Conservation (phyloP, 2,329 filamentous ascomycete genomes). For the Clonostachys rosea region DNA sequence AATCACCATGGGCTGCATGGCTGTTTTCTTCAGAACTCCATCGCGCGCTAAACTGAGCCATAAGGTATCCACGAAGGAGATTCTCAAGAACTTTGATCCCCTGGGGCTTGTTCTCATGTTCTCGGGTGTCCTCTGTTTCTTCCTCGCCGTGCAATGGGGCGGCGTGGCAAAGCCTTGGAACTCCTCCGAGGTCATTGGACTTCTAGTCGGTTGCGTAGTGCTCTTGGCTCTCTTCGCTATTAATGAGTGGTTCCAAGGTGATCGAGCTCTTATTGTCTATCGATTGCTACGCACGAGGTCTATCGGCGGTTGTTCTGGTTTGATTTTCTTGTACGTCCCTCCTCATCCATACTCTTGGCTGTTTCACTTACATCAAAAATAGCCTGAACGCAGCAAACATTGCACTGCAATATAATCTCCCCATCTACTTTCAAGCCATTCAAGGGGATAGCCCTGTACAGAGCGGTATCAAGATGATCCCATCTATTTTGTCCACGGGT, state of each 20-base stretch:
- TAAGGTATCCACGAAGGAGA: conserved; percentile 22
- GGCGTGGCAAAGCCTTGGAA: conserved; percentile 46
- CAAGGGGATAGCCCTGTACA: conserved; percentile 16
- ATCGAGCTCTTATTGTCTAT: not conserved
- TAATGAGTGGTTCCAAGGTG: not conserved
- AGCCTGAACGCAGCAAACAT: too few species aligned
- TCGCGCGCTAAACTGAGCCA: conserved; percentile 22
- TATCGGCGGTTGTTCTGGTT: conserved; percentile 10
- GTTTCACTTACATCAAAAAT: too few species aligned
- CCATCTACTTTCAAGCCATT: conserved; percentile 42
- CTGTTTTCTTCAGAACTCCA: conserved; percentile 38
- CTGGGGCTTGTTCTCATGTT: conserved; percentile 41
- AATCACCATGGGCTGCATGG: conserved; percentile 39
- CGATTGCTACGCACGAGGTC: not conserved
- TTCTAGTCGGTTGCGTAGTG: conserved; percentile 42
- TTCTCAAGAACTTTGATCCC: conserved; percentile 41
- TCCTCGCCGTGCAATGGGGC: conserved; percentile 54
- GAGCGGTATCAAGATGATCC: conserved; percentile 3
- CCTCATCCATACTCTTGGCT: not conserved
- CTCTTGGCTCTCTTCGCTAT: conserved; percentile 36
- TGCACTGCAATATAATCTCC: conserved; percentile 25
- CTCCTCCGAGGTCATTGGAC: conserved; percentile 39
- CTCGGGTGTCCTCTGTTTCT: conserved; percentile 43
- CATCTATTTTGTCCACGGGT: conserved; percentile 1
- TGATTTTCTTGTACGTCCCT: conserved; percentile 18